These are phyloP conservation scores for Lasiosphaeria ovina DNA, from an alignment of 495 filamentous ascomycete genomes.

Conservation along the genomic window DNA sequence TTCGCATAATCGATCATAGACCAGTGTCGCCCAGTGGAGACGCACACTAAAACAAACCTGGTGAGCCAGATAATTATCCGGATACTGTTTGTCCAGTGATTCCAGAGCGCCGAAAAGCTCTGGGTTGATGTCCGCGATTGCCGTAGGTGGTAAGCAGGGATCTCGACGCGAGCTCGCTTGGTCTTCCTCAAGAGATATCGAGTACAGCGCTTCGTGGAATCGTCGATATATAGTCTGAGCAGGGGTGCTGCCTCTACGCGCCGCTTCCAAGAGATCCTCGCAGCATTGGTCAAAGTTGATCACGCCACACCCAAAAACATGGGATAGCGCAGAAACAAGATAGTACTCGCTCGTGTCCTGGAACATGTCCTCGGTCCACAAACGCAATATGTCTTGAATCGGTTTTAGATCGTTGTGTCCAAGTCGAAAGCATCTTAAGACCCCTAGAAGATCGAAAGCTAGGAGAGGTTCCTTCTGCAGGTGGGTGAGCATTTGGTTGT, in stretches of 20 bases:
- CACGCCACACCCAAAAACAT: not conserved
- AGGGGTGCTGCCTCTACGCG: not conserved
- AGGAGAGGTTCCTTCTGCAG: not conserved
- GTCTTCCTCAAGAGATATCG: not conserved
- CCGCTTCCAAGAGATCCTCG: not conserved
- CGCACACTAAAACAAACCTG: not conserved
- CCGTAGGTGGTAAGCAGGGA: not conserved
- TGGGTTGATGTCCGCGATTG: not conserved
- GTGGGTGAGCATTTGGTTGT: too few species aligned
- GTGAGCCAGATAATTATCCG: not conserved
- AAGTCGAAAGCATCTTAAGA: not conserved
- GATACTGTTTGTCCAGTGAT: not conserved
- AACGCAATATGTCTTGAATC: not conserved
- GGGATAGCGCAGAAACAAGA: not conserved
- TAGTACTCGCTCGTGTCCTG: not conserved
- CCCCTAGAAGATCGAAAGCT: not conserved
- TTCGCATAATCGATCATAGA: not conserved
- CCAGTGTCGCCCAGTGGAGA: not conserved
- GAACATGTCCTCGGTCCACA: not conserved
- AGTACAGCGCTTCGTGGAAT: not conserved
- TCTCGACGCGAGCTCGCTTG: not conserved
- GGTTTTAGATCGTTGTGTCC: not conserved
- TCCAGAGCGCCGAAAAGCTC: not conserved
- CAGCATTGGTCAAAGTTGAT: not conserved
- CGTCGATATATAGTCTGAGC: not conserved